Percentiles rank a stretch among this genome's conserved stretches.
These are phyloP conservation scores for Podospora bellae-mahoneyi DNA, from an alignment of 495 filamentous ascomycete species.

Conservation along the genomic window DNA sequence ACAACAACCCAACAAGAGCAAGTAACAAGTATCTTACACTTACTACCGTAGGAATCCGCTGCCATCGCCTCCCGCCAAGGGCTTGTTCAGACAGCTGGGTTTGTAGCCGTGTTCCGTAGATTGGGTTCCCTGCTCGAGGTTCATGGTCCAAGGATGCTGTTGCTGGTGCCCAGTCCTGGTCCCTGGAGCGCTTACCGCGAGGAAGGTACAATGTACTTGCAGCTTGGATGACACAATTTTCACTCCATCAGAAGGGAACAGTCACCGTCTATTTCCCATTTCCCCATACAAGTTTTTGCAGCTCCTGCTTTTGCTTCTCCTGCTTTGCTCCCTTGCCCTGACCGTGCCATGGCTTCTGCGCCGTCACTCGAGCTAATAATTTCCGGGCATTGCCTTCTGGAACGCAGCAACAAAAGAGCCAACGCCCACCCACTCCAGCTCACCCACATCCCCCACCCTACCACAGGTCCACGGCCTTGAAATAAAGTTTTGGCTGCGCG, in stretches of 20 bases:
- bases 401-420: conserved; percentile 29
- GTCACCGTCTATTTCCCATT: neutral
- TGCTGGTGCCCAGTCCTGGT: neutral
- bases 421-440: conserved; percentile 4
- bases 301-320: neutral
- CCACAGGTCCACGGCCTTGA: conserved; percentile 4
- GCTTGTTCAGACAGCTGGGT: too few species aligned
- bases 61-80: neutral
- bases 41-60: neutral
- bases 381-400: conserved; percentile 32
- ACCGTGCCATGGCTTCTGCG: conserved; percentile 26
- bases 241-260: conserved; percentile 5
- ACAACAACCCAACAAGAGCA: neutral
- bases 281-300: conserved; percentile 1
- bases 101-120: conserved; percentile 9
- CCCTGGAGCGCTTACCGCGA: conserved; percentile 10
- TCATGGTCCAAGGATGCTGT: neutral
- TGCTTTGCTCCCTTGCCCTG: conserved; percentile 22
- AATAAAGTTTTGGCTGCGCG: conserved; percentile 16
- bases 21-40: neutral
- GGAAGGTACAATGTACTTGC: neutral
- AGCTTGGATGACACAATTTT: conserved; percentile 18
- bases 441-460: conserved; percentile 10
- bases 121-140: neutral
- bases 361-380: conserved; percentile 30